Base-by-base conservation (phyloP, 305 asterid species). In the Withania somnifera region DNA sequence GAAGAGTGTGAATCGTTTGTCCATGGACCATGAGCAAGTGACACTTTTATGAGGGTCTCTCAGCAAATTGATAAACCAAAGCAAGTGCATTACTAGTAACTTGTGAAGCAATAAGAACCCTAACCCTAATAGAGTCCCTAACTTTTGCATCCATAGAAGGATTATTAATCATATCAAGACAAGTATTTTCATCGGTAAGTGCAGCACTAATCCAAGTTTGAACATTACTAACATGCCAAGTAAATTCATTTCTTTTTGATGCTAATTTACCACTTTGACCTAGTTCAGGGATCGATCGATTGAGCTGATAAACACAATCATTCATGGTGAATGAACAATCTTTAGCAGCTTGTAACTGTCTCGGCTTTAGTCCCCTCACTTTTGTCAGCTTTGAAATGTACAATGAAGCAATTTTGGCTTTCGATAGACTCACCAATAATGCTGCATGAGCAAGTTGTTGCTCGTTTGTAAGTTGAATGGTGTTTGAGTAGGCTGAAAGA, bases 11-110 rank as follows among this genome's bases (percentile, higher is more conserved):
- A n/a, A n/a, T n/a, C n/a, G n/a, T n/a, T n/a, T n/a, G n/a, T n/a
- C n/a, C n/a, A n/a, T n/a, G n/a, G n/a, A n/a, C n/a, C n/a, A n/a
- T n/a, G n/a, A n/a, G n/a, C n/a, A n/a, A n/a, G n/a, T n/a, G n/a
- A 63, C 22, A 61, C 40, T 61, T 11, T 19, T 10, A 68, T 11
- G 6, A 68, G 56, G 66, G 80, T 42, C 78, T 40, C 10, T 63
- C 77, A 8, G 89, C 89, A 52, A 85, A 87, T 15, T 76, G 61
- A 83, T 81, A 82, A 68, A 87, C 61, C 76, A 87, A 73, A 6
- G 89, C 88, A 77, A 87, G 88, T 42, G 88, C 86, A 82, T 85
- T 87, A 61, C 89, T 87, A 52, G 89, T 85, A 0, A 87, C 85
- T 50, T 87, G 88, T 7, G 87, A 54, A 45, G 81, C 84, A 69